phyloP scores from a whole-genome alignment of 805 yeast species.

The Saturnispora quitensis region DNA sequence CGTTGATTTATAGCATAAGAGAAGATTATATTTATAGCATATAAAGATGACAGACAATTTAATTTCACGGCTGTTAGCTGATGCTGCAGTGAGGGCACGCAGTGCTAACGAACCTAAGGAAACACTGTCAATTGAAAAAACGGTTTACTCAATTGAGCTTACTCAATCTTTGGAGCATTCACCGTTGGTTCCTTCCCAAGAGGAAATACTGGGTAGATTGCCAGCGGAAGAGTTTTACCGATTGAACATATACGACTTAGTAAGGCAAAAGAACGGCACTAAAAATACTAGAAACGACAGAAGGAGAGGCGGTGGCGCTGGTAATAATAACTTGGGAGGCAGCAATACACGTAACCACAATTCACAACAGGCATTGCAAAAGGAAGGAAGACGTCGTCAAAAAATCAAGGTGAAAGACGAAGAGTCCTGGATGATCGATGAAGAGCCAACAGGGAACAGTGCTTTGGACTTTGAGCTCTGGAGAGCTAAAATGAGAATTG shows the following conservation, averaged over 20 bases:
- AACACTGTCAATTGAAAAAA: background rate
- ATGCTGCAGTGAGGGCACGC: slow-evolving; percentile 28
- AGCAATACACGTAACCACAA: slow-evolving; percentile 12
- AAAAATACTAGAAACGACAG: background rate
- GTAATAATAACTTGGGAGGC: slow-evolving; percentile 5
- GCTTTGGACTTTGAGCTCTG: slow-evolving; percentile 52
- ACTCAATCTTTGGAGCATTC: slow-evolving; percentile 5
- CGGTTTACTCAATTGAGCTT: slow-evolving; percentile 3
- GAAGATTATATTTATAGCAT: background rate
- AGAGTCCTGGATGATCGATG: slow-evolving; percentile 28
- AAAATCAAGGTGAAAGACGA: slow-evolving; percentile 13
- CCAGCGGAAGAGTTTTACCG: slow-evolving; percentile 46
- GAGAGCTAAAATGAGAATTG: slow-evolving; percentile 44
- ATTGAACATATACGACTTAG: slow-evolving; percentile 17
- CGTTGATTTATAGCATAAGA: background rate
- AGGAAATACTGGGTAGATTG: slow-evolving; percentile 24
- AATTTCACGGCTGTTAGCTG: slow-evolving; percentile 24
- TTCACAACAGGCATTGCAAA: background rate
- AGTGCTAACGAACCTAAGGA: slow-evolving; percentile 11
- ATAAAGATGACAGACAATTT: slow-evolving; percentile 15
- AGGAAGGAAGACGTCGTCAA: slow-evolving; percentile 13
- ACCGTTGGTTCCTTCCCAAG: slow-evolving; percentile 7
- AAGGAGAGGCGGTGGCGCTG: slow-evolving; percentile 3
- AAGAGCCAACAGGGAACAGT: slow-evolving; percentile 38
- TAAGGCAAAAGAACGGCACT: background rate